Conservation (phyloP, 345 rosid species). For the Citrus glauca region DNA sequence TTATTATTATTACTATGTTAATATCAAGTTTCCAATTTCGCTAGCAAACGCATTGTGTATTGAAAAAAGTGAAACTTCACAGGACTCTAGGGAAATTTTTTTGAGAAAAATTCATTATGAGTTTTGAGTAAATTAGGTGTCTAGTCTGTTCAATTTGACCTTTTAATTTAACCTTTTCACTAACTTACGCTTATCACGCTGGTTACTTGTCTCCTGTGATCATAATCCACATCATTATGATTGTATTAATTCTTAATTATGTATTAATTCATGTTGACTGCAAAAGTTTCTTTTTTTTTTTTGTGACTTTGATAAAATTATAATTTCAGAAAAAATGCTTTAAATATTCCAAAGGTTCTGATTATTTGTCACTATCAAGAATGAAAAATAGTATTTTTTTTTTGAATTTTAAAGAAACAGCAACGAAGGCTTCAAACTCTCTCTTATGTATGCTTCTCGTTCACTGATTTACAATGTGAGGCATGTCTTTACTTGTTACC, state of each 20-base stretch:
- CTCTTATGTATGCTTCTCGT: constrained; percentile 15
- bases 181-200: constrained; percentile 28
- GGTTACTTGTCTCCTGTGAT: constrained; percentile 18
- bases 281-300: background rate
- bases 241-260: background rate
- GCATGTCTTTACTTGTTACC: constrained; percentile 46
- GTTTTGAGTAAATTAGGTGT: constrained; percentile 8
- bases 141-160: constrained; percentile 21
- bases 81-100: background rate
- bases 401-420: constrained; percentile 21
- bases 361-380: constrained; percentile 36
- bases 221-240: constrained; percentile 15
- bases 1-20: background rate
- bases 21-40: background rate
- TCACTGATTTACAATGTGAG: constrained; percentile 23
- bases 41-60: background rate
- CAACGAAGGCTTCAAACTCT: constrained; percentile 35
- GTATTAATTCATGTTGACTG: constrained; percentile 1
- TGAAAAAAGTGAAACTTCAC: background rate
- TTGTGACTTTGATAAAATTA: background rate
- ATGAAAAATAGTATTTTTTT: background rate
- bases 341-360: constrained; percentile 15
- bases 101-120: background rate
- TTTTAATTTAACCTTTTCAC: constrained; percentile 16
- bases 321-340: background rate